Base-by-base conservation (phyloP, 2,329 filamentous ascomycete genomes). In the Xylariaceae sp. region DNA sequence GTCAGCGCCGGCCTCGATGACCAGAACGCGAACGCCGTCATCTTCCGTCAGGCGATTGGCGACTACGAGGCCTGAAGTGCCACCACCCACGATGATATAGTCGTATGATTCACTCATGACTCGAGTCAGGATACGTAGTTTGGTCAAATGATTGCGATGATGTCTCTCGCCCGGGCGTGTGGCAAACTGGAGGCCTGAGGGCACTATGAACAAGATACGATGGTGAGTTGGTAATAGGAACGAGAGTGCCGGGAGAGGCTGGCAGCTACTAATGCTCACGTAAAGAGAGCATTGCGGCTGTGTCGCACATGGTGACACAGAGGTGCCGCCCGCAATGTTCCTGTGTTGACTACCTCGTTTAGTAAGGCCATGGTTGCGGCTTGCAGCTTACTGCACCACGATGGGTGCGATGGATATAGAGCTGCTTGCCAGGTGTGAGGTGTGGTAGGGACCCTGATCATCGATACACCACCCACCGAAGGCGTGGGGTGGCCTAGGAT, bases 11-110 rank as follows among this genome's bases (percentile, higher is more conserved):
- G 71, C 72, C 51, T 75, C 71, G n/a, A 75, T 57, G 6, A 75
- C 68, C 7, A 73, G 59, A 14, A 76, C 69, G 6, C 61, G 60
- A 31, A 69, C 61, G 36, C 67, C 42, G 31, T 62, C 59, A 51
- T 71, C 64, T 53, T 74, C 71, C 31, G 62, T 68, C 13, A 78
- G 67, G 38, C 75, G 71, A 48, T 68, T 69, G 14, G 75, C 76
- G 50, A 78, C 68, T 1, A 75, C 71, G 48, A 76, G 71, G n/a
- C 76, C 76, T 18, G 75, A 71, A 2, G 75, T 78, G 14, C 76
- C 76, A n/a, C 75, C 76, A 31, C 76, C 75, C n/a, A 76, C 73
- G 45, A 79, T 66, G 53, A 78, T 62, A 60, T 75, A 78, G 63
- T 79, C 74, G 66, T 73, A 77, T 4, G 53, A 60, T 58, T 52